Evolutionary conservation across 1,284 basidiomycete genomes (phyloP), one percentile per base, ranked within the genome.

Genomic region (Inonotus hispidus): DNA sequence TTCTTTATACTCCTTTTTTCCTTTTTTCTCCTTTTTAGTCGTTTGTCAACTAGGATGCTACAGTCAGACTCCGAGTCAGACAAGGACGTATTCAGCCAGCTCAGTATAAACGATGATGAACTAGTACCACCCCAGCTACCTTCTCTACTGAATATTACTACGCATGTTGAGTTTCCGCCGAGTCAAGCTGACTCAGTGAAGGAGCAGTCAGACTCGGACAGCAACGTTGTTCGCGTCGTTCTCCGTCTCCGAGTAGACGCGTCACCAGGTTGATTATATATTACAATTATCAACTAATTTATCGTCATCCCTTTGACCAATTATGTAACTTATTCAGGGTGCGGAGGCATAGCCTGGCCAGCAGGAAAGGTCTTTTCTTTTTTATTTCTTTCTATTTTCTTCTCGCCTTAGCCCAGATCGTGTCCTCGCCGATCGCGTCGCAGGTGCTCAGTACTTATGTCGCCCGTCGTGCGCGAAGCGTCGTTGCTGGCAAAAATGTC

Each of bases 281-380:
- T 39, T 39, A 39, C n/a, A 2, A 11, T n/a, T 39, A 13, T 56
- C 41, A n/a, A n/a, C n/a, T n/a, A n/a, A n/a, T n/a, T n/a, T n/a
- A n/a, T 29, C 38, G 38, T 43, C 23, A 45, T 46, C 27, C 29
- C 19, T 45, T 45, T 35, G 27, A 14, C 25, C 47, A 25, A 32
- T 56, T 46, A 56, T 46, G 25, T 56, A 45, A 39, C 32, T 10
- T 49, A 54, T 39, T 54, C 88, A 23, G 94, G 94, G 2, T 97
- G 95, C 71, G 94, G 94, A 14, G 94, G 94, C 0, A 83, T 94
- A 53, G 87, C 93, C 11, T 97, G 94, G 94, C 93, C 92, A 3
- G 90, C 94, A 13, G 94, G 93, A 64, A 85, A 95, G 81, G 94
- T 35, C 29, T 52, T 65, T 64, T 79, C 69, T 21, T 69, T 68